A percentile compares a stretch with the other conserved stretches of the same genome.
These are phyloP conservation scores for Salicornia ramosissima DNA, from an alignment of 148 eudicot species.

Conservation along the genomic window DNA sequence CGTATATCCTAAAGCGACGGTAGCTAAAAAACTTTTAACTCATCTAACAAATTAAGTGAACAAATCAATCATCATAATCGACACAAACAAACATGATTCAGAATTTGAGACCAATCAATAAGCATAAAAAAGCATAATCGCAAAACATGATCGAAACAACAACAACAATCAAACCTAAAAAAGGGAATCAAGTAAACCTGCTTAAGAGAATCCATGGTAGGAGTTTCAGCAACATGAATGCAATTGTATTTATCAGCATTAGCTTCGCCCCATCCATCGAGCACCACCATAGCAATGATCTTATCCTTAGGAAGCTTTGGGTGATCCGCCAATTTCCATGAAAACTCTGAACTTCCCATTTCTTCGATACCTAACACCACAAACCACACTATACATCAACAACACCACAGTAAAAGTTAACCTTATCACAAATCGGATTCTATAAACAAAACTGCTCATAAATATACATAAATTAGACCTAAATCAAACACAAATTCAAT, in stretches of 20 bases:
- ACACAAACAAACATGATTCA: too few relatives aligned
- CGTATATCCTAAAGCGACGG: too few relatives aligned
- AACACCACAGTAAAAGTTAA: background rate
- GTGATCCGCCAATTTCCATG: conserved; percentile 66
- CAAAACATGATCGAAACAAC: background rate
- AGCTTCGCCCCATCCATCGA: conserved; percentile 91
- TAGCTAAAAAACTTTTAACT: too few relatives aligned
- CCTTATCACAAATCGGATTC: too few relatives aligned
- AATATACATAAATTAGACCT: too few relatives aligned
- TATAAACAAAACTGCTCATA: too few relatives aligned
- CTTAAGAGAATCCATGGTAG: conserved; percentile 74
- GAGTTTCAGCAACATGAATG: conserved; percentile 68
- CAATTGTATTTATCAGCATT: conserved; percentile 55
- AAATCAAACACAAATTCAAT: too few relatives aligned
- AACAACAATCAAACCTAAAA: background rate
- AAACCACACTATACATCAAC: background rate
- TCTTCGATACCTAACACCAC: background rate
- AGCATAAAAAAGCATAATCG: background rate
- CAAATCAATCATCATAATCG: too few relatives aligned
- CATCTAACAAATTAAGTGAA: too few relatives aligned
- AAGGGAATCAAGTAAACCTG: conserved; percentile 18
- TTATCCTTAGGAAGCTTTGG: conserved; percentile 68
- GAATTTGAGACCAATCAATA: too few relatives aligned
- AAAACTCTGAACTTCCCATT: conserved; percentile 59
- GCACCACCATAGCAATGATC: conserved; percentile 50